These are phyloP conservation scores for Camellia oleifera DNA, from an alignment of 179 eudicot species.

Conservation along the genomic window DNA sequence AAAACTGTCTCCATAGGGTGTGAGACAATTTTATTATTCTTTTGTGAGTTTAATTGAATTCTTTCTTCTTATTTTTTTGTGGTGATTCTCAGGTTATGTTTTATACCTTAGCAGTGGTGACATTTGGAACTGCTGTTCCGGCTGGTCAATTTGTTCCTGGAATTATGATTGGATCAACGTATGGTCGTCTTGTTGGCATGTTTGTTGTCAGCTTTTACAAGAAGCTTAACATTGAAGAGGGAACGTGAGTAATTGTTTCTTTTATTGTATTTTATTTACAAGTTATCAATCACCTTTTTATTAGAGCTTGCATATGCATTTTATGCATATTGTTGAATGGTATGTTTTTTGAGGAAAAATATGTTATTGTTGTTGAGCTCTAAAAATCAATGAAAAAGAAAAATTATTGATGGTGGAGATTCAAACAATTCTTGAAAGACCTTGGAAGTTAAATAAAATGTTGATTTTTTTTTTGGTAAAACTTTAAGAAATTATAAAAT, in stretches of 20 bases:
- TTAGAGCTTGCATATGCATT: background rate
- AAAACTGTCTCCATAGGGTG: background rate
- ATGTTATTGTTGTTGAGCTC: background rate
- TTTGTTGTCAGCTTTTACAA: slow-evolving; percentile 86
- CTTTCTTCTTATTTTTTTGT: background rate
- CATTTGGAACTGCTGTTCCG: slow-evolving; percentile 98
- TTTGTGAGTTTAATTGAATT: background rate
- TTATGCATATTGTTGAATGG: background rate
- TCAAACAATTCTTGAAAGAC: background rate
- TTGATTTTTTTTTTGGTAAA: background rate
- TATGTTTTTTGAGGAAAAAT: background rate
- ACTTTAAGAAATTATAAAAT: background rate
- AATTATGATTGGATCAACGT: slow-evolving; percentile 97
- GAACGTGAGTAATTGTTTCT: slow-evolving; percentile 67
- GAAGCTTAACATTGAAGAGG: slow-evolving; percentile 97
- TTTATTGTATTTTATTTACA: background rate
- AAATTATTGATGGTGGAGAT: too few species aligned
- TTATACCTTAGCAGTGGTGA: slow-evolving; percentile 84
- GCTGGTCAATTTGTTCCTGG: slow-evolving; percentile 99
- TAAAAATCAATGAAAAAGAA: background rate
- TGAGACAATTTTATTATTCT: background rate
- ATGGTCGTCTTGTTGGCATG: slow-evolving; percentile 99
- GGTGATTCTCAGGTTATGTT: slow-evolving; percentile 69
- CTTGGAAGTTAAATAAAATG: background rate
- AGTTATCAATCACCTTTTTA: background rate